These are phyloP conservation scores for Daldinia childiae DNA, from an alignment of 495 filamentous ascomycete species.

Conservation along the genomic window DNA sequence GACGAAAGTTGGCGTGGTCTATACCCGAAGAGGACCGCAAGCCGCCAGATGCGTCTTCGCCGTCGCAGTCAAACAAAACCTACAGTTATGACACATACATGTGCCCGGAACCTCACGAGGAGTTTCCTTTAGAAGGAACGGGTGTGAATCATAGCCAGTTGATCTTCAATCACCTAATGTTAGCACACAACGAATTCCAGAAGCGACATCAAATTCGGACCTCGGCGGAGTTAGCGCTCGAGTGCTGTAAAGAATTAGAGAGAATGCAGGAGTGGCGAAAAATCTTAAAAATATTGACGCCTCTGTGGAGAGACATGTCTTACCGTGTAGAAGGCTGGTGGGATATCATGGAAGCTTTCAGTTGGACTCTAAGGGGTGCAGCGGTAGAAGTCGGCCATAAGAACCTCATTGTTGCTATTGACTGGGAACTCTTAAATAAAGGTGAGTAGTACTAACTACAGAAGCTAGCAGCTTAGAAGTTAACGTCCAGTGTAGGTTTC, in stretches of 20 bases:
- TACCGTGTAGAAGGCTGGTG: slow-evolving; percentile 88
- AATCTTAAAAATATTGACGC: slow-evolving; percentile 71
- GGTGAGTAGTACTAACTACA: slow-evolving; percentile 58
- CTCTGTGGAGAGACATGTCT: slow-evolving; percentile 75
- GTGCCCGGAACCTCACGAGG: slow-evolving; percentile 77
- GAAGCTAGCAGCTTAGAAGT: slow-evolving; percentile 13
- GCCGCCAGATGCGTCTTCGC: slow-evolving; percentile 71
- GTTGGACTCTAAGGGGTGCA: slow-evolving; percentile 77
- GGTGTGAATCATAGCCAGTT: slow-evolving; percentile 71
- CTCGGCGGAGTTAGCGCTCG: slow-evolving; percentile 73
- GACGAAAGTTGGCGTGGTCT: slow-evolving; percentile 67
- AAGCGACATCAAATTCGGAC: slow-evolving; percentile 69
- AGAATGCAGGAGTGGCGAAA: slow-evolving; percentile 68
- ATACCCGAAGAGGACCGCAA: slow-evolving; percentile 80
- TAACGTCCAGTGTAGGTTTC: slow-evolving; percentile 60
- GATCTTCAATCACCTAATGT: slow-evolving; percentile 67
- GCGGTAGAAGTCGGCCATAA: slow-evolving; percentile 70
- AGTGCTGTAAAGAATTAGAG: slow-evolving; percentile 74
- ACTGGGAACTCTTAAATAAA: slow-evolving; percentile 81
- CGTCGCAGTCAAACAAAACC: slow-evolving; percentile 71
- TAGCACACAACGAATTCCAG: slow-evolving; percentile 71
- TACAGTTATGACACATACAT: slow-evolving; percentile 87
- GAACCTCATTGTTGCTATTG: slow-evolving; percentile 75
- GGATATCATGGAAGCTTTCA: slow-evolving; percentile 74
- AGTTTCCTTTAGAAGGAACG: slow-evolving; percentile 65